These are phyloP conservation scores for Paraphoma chrysanthemicola DNA, from an alignment of 2,329 filamentous ascomycete genomes.

Conservation along the genomic window DNA sequence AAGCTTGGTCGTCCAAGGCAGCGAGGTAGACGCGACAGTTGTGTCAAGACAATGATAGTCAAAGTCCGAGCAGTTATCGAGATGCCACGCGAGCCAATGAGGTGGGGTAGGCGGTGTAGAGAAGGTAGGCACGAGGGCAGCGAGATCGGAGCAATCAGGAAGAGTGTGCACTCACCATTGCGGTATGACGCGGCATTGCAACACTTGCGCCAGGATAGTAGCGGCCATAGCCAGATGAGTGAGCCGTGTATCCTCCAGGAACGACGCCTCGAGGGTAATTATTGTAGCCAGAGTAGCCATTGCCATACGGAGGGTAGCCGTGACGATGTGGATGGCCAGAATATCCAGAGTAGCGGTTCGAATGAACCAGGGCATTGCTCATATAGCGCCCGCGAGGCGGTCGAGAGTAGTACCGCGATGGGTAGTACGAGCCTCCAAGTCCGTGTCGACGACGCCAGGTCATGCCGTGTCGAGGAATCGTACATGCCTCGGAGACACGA, in stretches of 20 bases:
- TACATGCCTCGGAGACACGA: constrained; percentile 13
- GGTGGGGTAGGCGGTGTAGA: constrained; percentile 20
- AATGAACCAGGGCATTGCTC: constrained; percentile 2
- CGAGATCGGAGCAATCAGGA: constrained; percentile 13
- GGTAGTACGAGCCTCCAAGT: constrained; percentile 34
- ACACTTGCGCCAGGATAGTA: constrained; percentile 22
- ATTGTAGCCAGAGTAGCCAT: constrained; percentile 1
- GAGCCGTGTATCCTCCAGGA: constrained; percentile 3
- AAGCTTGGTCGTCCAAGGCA: constrained; percentile 8
- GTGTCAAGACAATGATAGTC: not conserved
- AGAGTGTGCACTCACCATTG: constrained; percentile 31
- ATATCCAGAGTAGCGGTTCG: constrained; percentile 13
- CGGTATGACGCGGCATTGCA: constrained; percentile 24
- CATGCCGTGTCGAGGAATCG: constrained; percentile 16
- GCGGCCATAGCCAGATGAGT: constrained; percentile 19
- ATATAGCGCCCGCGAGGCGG: constrained; percentile 18
- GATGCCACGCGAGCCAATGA: constrained; percentile 10
- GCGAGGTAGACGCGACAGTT: constrained; percentile 8
- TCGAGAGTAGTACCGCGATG: constrained; percentile 31
- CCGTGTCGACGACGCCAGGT: constrained; percentile 28
- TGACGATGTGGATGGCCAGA: constrained; percentile 4
- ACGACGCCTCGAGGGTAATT: constrained; percentile 9
- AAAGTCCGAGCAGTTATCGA: not conserved
- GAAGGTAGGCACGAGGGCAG: constrained; percentile 12
- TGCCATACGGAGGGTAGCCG: constrained; percentile 5